These are phyloP conservation scores for Brasenia schreberi DNA, from an alignment of 164 flowering plant species.

Conservation along the genomic window DNA sequence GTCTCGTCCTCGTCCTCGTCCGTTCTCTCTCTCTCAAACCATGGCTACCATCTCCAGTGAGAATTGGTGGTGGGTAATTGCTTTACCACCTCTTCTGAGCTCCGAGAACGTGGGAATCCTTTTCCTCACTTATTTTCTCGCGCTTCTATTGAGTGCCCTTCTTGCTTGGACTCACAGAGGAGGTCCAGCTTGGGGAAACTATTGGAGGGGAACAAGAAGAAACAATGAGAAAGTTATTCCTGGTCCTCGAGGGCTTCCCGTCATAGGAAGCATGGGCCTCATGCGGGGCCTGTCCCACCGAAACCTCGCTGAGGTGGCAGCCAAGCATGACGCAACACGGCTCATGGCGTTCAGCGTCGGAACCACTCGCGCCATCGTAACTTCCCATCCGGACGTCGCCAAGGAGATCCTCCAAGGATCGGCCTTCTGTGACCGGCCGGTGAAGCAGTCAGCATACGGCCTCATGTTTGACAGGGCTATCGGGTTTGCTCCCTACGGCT, in stretches of 20 bases:
- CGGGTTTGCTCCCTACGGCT: conserved; percentile 39
- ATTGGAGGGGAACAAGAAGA: conserved; percentile 4
- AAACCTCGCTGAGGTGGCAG: conserved; percentile 10
- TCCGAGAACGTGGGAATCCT: neutral
- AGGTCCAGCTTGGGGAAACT: conserved; percentile 62
- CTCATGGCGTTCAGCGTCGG: conserved; percentile 45
- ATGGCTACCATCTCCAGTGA: neutral
- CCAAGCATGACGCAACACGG: conserved; percentile 9
- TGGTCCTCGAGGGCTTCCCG: conserved; percentile 32
- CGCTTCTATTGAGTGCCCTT: neutral
- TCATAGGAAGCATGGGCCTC: conserved; percentile 28
- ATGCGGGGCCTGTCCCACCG: conserved; percentile 28
- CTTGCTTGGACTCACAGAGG: conserved; percentile 32
- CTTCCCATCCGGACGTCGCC: conserved; percentile 28
- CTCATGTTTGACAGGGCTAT: conserved; percentile 37
- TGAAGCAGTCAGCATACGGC: conserved; percentile 28
- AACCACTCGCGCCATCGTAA: conserved; percentile 22
- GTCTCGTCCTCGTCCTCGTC: too few relatives aligned
- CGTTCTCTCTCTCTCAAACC: neutral
- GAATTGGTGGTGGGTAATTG: neutral
- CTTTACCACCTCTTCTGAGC: neutral
- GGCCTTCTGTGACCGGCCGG: conserved; percentile 33
- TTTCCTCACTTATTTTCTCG: neutral
- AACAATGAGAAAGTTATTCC: conserved; percentile 14
- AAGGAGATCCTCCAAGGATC: conserved; percentile 31